phyloP scores from a whole-genome alignment of 371 early-diverging fungal species.

The Lichtheimia ornata region DNA sequence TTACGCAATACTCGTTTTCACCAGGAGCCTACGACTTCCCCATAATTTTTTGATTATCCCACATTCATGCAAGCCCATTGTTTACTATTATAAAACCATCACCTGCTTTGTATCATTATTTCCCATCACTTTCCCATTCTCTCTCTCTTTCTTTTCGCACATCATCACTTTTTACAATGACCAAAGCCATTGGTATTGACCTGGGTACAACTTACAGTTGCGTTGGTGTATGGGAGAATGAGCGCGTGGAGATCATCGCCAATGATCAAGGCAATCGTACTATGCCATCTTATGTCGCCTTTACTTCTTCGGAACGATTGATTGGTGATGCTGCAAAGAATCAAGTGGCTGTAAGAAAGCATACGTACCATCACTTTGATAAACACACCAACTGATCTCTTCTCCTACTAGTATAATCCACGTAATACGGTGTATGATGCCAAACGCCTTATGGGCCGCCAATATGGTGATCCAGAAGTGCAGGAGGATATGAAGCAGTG shows the following conservation, averaged over 20 bases:
- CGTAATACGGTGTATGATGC: conserved; percentile 88
- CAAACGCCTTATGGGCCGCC: conserved; percentile 94
- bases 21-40: not conserved
- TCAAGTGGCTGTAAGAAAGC: conserved; percentile 57
- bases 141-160: conserved; percentile 9
- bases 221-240: conserved; percentile 66
- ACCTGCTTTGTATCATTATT: conserved; percentile 3
- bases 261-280: conserved; percentile 96
- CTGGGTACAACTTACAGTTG: conserved; percentile 69
- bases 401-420: conserved; percentile 59
- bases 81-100: too few species aligned
- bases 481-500: conserved; percentile 81
- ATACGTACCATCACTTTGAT: too few species aligned
- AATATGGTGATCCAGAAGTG: conserved; percentile 80
- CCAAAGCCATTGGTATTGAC: conserved; percentile 64
- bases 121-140: conserved; percentile 6
- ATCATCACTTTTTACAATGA: conserved; percentile 19
- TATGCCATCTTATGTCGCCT: conserved; percentile 97
- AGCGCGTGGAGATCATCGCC: conserved; percentile 78
- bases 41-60: not conserved
- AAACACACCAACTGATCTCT: not conserved
- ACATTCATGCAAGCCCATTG: not conserved
- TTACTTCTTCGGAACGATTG: conserved; percentile 85
- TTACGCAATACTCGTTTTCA: conserved; percentile 14
- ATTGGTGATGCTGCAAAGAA: conserved; percentile 96